These are phyloP conservation scores for Cryphonectria radicalis DNA, from an alignment of 2,329 filamentous ascomycete genomes.

Conservation along the genomic window DNA sequence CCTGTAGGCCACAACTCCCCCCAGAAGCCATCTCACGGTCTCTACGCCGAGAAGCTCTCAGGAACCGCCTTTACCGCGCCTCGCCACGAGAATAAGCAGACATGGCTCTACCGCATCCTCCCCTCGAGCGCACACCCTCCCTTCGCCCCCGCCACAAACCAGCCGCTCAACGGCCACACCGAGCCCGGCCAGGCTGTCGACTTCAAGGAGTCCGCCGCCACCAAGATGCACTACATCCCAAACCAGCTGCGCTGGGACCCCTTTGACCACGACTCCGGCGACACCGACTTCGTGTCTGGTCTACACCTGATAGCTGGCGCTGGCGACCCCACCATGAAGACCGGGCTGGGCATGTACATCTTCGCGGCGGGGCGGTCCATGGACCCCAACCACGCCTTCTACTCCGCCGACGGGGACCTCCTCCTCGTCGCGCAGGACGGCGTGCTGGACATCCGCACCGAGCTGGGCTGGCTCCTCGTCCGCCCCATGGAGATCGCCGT, in stretches of 20 bases:
- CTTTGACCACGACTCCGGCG: slow-evolving; percentile 66
- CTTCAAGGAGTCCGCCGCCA: slow-evolving; percentile 30
- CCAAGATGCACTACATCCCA: slow-evolving; percentile 72
- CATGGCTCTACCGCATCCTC: slow-evolving; percentile 73
- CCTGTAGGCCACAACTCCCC: slow-evolving; percentile 80
- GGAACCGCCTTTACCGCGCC: slow-evolving; percentile 74
- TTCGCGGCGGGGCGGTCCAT: slow-evolving; percentile 81
- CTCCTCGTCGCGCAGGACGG: slow-evolving; percentile 78
- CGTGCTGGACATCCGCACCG: slow-evolving; percentile 74
- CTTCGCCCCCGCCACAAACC: slow-evolving; percentile 52
- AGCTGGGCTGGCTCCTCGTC: slow-evolving; percentile 75
- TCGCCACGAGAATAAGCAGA: slow-evolving; percentile 69
- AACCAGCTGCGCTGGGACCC: slow-evolving; percentile 82
- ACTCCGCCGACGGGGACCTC: slow-evolving; percentile 81
- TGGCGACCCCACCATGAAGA: slow-evolving; percentile 78
- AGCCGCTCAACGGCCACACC: slow-evolving; percentile 31
- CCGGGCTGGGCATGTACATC: slow-evolving; percentile 78
- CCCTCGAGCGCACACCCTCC: slow-evolving; percentile 65
- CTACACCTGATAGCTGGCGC: slow-evolving; percentile 77
- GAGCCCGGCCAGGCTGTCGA: slow-evolving; percentile 33
- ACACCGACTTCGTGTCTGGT: slow-evolving; percentile 57
- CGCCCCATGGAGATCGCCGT: slow-evolving; percentile 79
- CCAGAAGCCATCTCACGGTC: slow-evolving; percentile 76
- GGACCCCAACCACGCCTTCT: slow-evolving; percentile 76
- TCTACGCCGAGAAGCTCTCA: slow-evolving; percentile 82